phyloP scores from a whole-genome alignment of 352 stramenopile genomes.

The Phytophthora pini region DNA sequence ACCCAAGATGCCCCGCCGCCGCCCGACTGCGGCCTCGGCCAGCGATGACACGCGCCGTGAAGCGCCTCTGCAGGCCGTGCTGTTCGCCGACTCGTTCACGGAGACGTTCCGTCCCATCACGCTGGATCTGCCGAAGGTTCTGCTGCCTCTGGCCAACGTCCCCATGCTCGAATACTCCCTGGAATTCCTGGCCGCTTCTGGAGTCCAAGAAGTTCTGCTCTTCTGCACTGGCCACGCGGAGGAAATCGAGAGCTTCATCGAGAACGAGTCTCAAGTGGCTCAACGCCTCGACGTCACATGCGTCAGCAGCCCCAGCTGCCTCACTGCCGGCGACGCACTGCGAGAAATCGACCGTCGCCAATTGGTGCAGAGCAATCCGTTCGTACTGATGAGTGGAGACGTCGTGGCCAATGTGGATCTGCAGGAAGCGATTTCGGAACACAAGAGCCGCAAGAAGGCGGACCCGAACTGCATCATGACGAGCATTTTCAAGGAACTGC shows the following conservation, averaged over 20 bases:
- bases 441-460: conserved; percentile 86
- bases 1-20: conserved; percentile 18
- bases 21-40: conserved; percentile 15
- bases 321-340: conserved; percentile 94
- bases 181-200: conserved; percentile 94
- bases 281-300: conserved; percentile 65
- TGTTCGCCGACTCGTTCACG: conserved; percentile 96
- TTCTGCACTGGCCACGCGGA: conserved; percentile 92
- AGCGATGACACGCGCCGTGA: conserved; percentile 89
- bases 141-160: conserved; percentile 97
- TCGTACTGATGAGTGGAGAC: conserved; percentile 97
- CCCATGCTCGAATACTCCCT: conserved; percentile 98
- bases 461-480: conserved; percentile 97
- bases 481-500: conserved; percentile 92
- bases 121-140: conserved; percentile 89
- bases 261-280: conserved; percentile 59
- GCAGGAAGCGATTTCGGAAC: conserved; percentile 67
- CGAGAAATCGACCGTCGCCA: conserved; percentile 96
- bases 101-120: conserved; percentile 95
- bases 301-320: conserved; percentile 82
- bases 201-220: conserved; percentile 96
- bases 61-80: conserved; percentile 95
- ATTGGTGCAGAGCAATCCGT: conserved; percentile 96
- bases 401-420: conserved; percentile 97
- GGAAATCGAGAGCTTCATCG: conserved; percentile 88